Base-by-base conservation (phyloP, 1,139 yeast species). In the Nakaseomyces kungkrabaensis region DNA sequence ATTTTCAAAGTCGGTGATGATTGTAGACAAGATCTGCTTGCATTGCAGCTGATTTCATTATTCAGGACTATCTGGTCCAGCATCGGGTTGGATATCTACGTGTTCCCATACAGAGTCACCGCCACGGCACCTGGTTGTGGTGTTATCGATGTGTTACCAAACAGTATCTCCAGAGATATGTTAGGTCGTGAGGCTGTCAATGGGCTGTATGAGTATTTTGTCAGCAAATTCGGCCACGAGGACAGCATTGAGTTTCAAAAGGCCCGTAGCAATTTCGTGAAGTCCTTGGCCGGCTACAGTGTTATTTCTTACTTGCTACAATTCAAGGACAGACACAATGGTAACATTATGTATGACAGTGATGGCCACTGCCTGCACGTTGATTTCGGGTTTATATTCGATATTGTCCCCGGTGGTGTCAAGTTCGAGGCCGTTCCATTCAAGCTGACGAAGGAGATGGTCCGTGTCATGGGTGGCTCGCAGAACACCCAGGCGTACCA, bases 121-220 rank as follows among this genome's bases (percentile, higher is more conserved):
- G 98, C 99, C 1, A 92, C 99, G 5, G 97, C 96, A 1, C 97
- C 98, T 1, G 98, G 99, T 1, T 89, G 97, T 72, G 99, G 99
- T 68, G 95, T 94, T 44, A 92, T 94, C 71, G 99, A 94, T 66
- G 98, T 94, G 37, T 76, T 94, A 57, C 98, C 98, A 34, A 87
- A 90, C 65, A 82, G 97, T 11, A 83, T 89, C 29, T 87, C 96
- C 45, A 82, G 99, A 71, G 99, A 94, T 69, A 90, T 94, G 98
- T 76, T 94, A 53, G 99, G 99, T 43, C 81, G 99, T 63, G 98
- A 94, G 65, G 98, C 98, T 0, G 98, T 94, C 40, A 94, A 94
- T 67, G 98, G 98, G 5, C 74, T 94, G 51, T 89, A 88, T 66
- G 96, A 92, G 65, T 94, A 92, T 69, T 94, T 85, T 68, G 79